phyloP scores from a whole-genome alignment of 106 monocot species.

The Allium sativum region DNA sequence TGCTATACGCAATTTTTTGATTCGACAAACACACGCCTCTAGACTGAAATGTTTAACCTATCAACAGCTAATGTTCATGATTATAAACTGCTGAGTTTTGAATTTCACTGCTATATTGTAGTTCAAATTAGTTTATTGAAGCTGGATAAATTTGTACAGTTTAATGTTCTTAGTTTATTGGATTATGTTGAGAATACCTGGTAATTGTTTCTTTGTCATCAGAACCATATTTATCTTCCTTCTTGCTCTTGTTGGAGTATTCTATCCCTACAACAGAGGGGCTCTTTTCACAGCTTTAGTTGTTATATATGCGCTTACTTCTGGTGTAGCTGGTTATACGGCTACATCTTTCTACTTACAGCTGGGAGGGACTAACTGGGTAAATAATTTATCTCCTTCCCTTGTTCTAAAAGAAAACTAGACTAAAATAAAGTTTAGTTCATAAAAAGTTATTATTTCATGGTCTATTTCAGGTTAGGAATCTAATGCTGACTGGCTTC shows the following conservation, averaged over 20 bases:
- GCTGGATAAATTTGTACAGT: background rate
- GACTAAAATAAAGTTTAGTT: too few relatives aligned
- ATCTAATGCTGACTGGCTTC: slow-evolving; percentile 58
- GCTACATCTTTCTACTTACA: slow-evolving; percentile 63
- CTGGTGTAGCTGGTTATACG: slow-evolving; percentile 69
- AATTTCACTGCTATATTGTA: too few relatives aligned
- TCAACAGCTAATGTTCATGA: too few relatives aligned
- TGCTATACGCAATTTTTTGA: too few relatives aligned
- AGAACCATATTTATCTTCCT: slow-evolving; percentile 71
- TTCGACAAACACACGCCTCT: too few relatives aligned
- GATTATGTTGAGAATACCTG: slow-evolving; percentile 3
- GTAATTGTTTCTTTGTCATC: slow-evolving; percentile 8
- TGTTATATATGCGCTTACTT: slow-evolving; percentile 77
- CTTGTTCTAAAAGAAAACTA: too few relatives aligned
- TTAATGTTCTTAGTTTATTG: background rate
- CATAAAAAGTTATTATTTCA: background rate
- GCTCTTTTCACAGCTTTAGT: slow-evolving; percentile 74
- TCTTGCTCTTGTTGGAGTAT: slow-evolving; percentile 75
- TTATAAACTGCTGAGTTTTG: too few relatives aligned
- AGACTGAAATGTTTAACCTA: too few relatives aligned
- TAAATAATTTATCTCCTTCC: slow-evolving; percentile 16
- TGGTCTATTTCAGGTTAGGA: slow-evolving; percentile 38
- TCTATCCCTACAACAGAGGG: slow-evolving; percentile 80
- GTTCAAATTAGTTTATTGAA: too few relatives aligned
- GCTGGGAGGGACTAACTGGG: slow-evolving; percentile 73